Evolutionary conservation across 768 basidiomycete genomes (phyloP).

Genomic region (Cystofilobasidium capitatum): DNA sequence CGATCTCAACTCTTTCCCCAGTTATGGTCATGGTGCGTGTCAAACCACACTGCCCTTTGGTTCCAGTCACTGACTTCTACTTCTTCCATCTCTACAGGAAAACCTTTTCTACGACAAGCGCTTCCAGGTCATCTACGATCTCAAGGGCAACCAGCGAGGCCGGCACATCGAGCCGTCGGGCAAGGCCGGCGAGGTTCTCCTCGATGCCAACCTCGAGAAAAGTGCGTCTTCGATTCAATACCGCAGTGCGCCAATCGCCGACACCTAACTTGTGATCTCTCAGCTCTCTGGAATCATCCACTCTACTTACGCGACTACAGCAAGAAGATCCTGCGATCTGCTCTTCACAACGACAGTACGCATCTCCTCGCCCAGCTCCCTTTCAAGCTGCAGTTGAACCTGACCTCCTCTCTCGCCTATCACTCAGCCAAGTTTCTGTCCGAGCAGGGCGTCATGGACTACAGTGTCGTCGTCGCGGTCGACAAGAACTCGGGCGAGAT

Average conservation of each 20-base stretch:
- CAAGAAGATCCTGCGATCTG: conserved; percentile 79
- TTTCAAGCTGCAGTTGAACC: neutral
- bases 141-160: conserved; percentile 92
- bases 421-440: conserved; percentile 41
- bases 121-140: conserved; percentile 88
- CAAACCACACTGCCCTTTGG: neutral
- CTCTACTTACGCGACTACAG: conserved; percentile 95
- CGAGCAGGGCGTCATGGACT: conserved; percentile 53
- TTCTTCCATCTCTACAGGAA: conserved; percentile 43
- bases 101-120: conserved; percentile 77
- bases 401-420: neutral
- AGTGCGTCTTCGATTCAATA: too few relatives aligned
- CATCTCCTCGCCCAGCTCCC: neutral
- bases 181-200: conserved; percentile 78
- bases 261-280: neutral
- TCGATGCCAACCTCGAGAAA: conserved; percentile 93
- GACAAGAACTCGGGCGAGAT: conserved; percentile 78
- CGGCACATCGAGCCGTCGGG: conserved; percentile 85
- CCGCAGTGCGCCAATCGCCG: too few relatives aligned
- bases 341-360: conserved; percentile 75
- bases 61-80: neutral
- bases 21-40: too few relatives aligned
- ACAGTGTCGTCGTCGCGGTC: conserved; percentile 91
- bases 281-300: conserved; percentile 48
- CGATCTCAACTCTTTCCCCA: neutral